Conservation (phyloP, 169 alveolate genomes). For the Plasmodium berghei region DNA sequence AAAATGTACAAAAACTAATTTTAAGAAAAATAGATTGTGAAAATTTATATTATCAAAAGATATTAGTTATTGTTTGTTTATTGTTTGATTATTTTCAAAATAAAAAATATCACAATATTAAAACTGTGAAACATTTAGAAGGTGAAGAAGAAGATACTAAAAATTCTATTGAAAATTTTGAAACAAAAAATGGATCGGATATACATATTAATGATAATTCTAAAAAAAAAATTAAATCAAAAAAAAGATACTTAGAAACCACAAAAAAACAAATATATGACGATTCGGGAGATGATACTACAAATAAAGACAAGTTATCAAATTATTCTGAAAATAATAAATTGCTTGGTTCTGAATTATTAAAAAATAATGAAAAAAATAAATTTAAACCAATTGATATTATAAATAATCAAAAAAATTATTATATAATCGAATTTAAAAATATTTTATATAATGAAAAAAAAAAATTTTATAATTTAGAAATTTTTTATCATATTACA, state of each 20-base stretch:
- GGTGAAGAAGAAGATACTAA: slow-evolving; percentile 44
- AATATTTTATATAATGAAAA: slow-evolving; percentile 59
- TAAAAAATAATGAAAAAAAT: background rate
- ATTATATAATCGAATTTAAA: slow-evolving; percentile 71
- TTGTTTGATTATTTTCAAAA: slow-evolving; percentile 65
- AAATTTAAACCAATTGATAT: slow-evolving; percentile 2
- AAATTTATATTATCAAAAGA: slow-evolving; percentile 69
- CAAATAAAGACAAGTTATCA: slow-evolving; percentile 1
- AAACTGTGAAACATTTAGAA: slow-evolving; percentile 32
- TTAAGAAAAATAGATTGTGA: slow-evolving; percentile 61
- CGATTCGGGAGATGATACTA: slow-evolving; percentile 23
- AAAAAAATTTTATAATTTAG: slow-evolving; percentile 63
- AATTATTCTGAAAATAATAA: background rate
- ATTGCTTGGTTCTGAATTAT: background rate
- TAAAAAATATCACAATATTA: slow-evolving; percentile 43
- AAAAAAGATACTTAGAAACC: slow-evolving; percentile 20
- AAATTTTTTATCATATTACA: slow-evolving; percentile 68
- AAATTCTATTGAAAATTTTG: background rate
- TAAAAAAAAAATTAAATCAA: background rate
- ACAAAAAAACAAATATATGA: slow-evolving; percentile 1
- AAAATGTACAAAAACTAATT: slow-evolving; percentile 25
- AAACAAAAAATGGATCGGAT: background rate
- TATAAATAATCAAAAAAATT: slow-evolving; percentile 50
- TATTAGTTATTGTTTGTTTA: slow-evolving; percentile 26
- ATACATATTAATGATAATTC: background rate